Percentiles rank a stretch among this genome's conserved stretches.
phyloP scores from a whole-genome alignment of 2,329 filamentous ascomycete genomes.

The Pyricularia pennisetigena region DNA sequence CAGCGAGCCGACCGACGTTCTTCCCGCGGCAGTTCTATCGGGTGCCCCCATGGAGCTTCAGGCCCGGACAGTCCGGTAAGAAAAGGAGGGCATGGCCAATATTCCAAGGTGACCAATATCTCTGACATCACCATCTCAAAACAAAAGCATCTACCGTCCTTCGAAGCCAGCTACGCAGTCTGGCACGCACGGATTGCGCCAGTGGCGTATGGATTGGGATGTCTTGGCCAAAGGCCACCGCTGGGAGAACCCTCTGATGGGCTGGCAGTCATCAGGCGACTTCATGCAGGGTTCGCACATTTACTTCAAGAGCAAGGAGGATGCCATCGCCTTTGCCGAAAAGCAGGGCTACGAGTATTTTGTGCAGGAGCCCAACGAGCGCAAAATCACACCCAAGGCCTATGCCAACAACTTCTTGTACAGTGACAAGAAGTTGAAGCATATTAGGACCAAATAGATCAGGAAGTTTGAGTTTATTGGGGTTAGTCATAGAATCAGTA shows the following conservation, averaged over 20 bases:
- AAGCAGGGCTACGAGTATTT: slow-evolving; percentile 99
- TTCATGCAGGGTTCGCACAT: slow-evolving; percentile 90
- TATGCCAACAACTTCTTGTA: slow-evolving; percentile 97
- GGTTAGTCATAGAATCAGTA: background rate
- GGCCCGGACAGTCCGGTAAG: slow-evolving; percentile 84
- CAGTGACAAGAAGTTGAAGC: slow-evolving; percentile 77
- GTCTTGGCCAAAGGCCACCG: slow-evolving; percentile 83
- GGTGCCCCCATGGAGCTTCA: slow-evolving; percentile 91
- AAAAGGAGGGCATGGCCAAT: background rate
- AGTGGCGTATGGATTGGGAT: slow-evolving; percentile 99
- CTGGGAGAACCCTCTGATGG: slow-evolving; percentile 98
- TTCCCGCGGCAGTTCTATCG: slow-evolving; percentile 79
- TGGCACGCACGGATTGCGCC: slow-evolving; percentile 70
- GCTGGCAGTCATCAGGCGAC: slow-evolving; percentile 94
- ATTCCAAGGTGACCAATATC: background rate
- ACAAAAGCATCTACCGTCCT: slow-evolving; percentile 75
- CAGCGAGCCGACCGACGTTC: slow-evolving; percentile 64
- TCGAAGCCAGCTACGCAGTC: slow-evolving; percentile 95
- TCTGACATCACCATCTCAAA: background rate
- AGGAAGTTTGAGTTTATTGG: slow-evolving; percentile 6
- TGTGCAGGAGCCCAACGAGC: slow-evolving; percentile 89
- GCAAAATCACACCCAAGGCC: slow-evolving; percentile 79
- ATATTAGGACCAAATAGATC: slow-evolving; percentile 65
- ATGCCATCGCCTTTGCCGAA: slow-evolving; percentile 88
- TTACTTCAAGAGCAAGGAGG: slow-evolving; percentile 87